These are phyloP conservation scores for Dendrocalamus sinicus DNA, from an alignment of 176 grass and related monocot species.

Conservation along the genomic window DNA sequence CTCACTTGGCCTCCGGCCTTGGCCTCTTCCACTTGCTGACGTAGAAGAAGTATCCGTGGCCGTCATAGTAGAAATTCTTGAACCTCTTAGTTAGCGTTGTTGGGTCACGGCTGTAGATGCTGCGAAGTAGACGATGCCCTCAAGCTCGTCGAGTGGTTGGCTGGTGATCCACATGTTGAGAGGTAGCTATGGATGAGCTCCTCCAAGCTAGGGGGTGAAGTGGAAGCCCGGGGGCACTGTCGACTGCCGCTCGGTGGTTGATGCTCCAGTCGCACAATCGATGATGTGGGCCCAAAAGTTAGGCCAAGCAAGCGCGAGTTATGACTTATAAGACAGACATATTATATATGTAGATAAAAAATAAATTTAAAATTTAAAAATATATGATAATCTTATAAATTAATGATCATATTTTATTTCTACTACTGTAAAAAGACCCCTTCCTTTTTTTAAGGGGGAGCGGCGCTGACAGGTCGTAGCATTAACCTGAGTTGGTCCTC, in stretches of 20 bases:
- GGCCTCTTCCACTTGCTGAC: background rate
- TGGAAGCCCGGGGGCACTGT: background rate
- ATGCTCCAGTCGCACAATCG: background rate
- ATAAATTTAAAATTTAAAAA: no score
- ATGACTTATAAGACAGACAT: background rate
- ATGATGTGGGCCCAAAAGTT: background rate
- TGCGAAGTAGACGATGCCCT: background rate
- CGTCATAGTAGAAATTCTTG: background rate
- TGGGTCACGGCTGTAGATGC: background rate
- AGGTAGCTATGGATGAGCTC: slow-evolving; percentile 43
- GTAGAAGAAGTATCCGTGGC: slow-evolving; percentile 17
- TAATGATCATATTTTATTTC: no score
- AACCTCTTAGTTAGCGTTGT: background rate
- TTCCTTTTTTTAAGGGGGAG: no score
- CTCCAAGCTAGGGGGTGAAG: background rate
- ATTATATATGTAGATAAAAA: no score
- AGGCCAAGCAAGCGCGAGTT: background rate
- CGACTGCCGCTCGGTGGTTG: background rate
- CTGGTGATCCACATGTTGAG: background rate
- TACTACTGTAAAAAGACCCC: no score
- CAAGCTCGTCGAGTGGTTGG: background rate
- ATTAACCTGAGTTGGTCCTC: no score
- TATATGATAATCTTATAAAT: no score
- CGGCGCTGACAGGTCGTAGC: no score
- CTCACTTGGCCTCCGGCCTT: background rate